Base-by-base conservation (phyloP, 768 basidiomycete genomes). In the Lactarius hengduanensis region DNA sequence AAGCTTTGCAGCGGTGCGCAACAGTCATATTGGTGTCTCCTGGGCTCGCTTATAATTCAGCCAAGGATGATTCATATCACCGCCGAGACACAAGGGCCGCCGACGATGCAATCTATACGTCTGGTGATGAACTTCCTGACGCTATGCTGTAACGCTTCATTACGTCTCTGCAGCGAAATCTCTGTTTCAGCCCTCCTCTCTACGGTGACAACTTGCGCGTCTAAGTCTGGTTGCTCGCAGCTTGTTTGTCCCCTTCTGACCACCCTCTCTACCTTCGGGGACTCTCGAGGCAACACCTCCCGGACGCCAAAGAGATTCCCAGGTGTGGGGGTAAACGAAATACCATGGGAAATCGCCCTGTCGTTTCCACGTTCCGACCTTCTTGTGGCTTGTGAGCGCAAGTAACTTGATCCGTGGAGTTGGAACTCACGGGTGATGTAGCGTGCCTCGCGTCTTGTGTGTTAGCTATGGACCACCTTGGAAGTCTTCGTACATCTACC, bases 361-460 rank as follows among this genome's bases (percentile, higher is more conserved):
- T 69, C 72, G 9, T 64, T 69, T 0, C 68, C 71, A 43, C 66
- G 72, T 26, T 69, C 68, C 16, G 72, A 82, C 57, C 77, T 85
- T 20, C 70, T 75, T 40, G 69, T 79, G 10, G 78, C 78, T 5
- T 79, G 84, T 86, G 63, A 77, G 82, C 71, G 11, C 22, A 34
- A n/a, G 55, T 15, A 32, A 20, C 32, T 41, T 43, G 26, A 38
- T 53, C 38, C 20, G 45, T 22, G 11, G n/a, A 26, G 28, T 59
- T 34, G 59, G 28, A 9, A 22, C 66, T 67, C 32, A 64, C 41
- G 36, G 22, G 34, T 61, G 28, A 9, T 22, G 57, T 36, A 69
- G 67, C 73, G 41, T 57, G 65, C 26, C 62, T 68, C 53, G 59
- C 66, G 34, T 30, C 30, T 57, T 83, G 81, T 67, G 72, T 85